Conservation (phyloP, 2,329 filamentous ascomycete species). For the Hypoxylon sp. region DNA sequence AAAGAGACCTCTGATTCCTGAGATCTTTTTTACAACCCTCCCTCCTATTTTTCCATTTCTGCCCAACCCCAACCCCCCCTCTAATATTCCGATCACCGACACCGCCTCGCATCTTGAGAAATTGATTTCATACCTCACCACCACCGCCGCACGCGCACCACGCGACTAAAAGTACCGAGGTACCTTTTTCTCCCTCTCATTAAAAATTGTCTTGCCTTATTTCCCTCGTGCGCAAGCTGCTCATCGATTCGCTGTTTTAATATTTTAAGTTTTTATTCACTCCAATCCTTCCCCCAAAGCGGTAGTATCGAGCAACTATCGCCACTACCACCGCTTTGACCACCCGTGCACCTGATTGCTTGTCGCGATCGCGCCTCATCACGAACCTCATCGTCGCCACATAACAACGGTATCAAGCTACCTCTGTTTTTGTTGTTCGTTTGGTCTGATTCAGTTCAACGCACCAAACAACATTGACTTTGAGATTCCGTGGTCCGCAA, state of each 20-base stretch:
- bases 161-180: conserved; percentile 49
- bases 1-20: conserved; percentile 56
- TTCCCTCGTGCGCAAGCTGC: conserved; percentile 35
- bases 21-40: conserved; percentile 56
- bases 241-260: conserved; percentile 41
- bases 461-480: conserved; percentile 43
- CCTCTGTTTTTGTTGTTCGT: conserved; percentile 28
- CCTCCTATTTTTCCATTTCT: conserved; percentile 56
- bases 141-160: conserved; percentile 41
- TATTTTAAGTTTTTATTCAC: conserved; percentile 46
- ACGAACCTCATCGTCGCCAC: conserved; percentile 38
- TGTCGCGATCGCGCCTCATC: conserved; percentile 39
- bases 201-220: conserved; percentile 33
- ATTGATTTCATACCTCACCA: conserved; percentile 47
- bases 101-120: conserved; percentile 48
- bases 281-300: conserved; percentile 50
- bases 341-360: conserved; percentile 37
- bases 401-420: conserved; percentile 25
- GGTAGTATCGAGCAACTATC: conserved; percentile 45
- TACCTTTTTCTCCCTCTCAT: conserved; percentile 46
- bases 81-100: conserved; percentile 53
- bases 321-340: conserved; percentile 42
- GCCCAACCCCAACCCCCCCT: conserved; percentile 50
- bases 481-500: conserved; percentile 18
- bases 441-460: conserved; percentile 50